Evolutionary conservation across 169 alveolate species (phyloP), one percentile per base, ranked within the genome.

Genomic region (Eimeria necatrix): DNA sequence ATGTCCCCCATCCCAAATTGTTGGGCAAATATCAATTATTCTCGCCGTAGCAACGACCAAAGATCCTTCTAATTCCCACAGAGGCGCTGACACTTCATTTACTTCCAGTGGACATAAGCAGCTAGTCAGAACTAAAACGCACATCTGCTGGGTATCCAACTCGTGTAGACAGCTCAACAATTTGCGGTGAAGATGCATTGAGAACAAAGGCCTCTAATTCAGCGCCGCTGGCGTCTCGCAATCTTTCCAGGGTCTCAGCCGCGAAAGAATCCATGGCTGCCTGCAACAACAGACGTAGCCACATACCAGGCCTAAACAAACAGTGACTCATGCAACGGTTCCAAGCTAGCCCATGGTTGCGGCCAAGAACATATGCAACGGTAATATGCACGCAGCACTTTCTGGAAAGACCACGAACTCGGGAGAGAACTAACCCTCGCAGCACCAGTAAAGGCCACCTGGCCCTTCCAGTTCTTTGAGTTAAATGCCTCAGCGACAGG

Each of bases 391-490:
- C n/a, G n/a, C n/a, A n/a, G n/a, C n/a, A n/a, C n/a, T n/a, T 32
- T 2, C 41, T 2, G 0, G 41, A 2, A 2, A 32, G 41, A 32
- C 41, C 41, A 32, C 2, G 41, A 32, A 32, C 41, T 32, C 41
- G 2, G 41, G 41, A 32, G 41, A 32, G 22, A 18, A 14, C 90
- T 22, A 51, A 81, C 90, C 90, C 90, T 51, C 32, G 90, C 90
- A 4, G 90, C 51, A 18, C 73, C 90, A 4, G 95, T 93, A 59
- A 93, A 80, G 76, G 80, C 87, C 26, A 93, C 84, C 68, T 93
- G 95, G 6, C 93, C 95, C 88, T 93, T 93, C 95, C 95, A 93
- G 68, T 93, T 93, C 93, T 81, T 81, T 41, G 88, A 61, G 89
- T 80, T 93, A 51, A 93, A 93, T 1, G 95, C 95, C 68, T 93